Evolutionary conservation across 768 basidiomycete genomes (phyloP), one percentile per base, ranked within the genome.

Genomic region (Suillus weaverae): DNA sequence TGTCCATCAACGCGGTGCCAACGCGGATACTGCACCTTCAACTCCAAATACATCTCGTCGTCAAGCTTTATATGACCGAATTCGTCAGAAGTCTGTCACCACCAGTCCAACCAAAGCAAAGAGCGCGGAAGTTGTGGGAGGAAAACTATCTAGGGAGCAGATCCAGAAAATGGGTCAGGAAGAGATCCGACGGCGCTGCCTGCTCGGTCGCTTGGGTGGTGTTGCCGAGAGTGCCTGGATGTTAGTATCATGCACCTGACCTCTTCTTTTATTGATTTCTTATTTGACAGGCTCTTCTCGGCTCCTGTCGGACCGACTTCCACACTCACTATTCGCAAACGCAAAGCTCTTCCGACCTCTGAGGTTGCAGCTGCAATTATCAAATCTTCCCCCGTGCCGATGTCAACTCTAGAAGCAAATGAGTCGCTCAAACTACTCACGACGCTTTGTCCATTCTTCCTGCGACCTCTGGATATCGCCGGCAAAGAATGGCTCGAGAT

Each of bases 191-290:
- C 83, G 89, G 64, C 81, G 92, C 43, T 92, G 89, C 68, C 74
- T 94, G 36, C 81, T 95, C 9, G 92, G 92, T 59, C 86, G 93
- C 22, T 83, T 95, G 8, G 83, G 84, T 33, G 89, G 89, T 11
- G 85, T 95, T 35, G 93, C 93, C n/a, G 92, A 95, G 72, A 90
- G 92, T 67, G 85, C 90, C 20, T 94, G 92, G 91, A 93, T 94
- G 93, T 91, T 67, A 74, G 88, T 64, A 38, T 33, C n/a, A 41
- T 9, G 4, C 20, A 5, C 10, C 3, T 62, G 1, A 2, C 56
- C 38, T 35, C 1, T 62, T 56, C 18, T 20, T 33, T 35, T 44
- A 59, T 59, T 70, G 33, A 64, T 14, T 14, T 22, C 10, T 62
- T 30, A 38, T 18, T 48, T 5, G 32, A 32, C 62, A 91, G 91